Evolutionary conservation across 2,329 filamentous ascomycete species (phyloP).

Genomic region (Diaporthe capsici): DNA sequence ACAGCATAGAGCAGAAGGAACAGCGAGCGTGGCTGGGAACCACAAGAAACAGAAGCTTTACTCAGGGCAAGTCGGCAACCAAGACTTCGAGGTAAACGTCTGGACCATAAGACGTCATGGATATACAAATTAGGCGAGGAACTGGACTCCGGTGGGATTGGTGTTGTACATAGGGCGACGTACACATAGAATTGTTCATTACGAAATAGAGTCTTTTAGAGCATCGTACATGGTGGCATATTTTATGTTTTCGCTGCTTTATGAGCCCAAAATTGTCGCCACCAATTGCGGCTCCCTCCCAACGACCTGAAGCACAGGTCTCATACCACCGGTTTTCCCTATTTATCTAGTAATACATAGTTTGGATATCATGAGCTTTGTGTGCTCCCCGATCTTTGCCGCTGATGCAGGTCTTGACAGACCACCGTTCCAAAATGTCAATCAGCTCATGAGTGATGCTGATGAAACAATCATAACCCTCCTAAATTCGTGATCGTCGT

Average conservation of each 20-base stretch:
- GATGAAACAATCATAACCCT: not conserved
- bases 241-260: not conserved
- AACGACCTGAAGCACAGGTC: not conserved
- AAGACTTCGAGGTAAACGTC: not conserved
- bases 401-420: slow-evolving; percentile 11
- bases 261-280: not conserved
- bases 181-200: not conserved
- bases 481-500: not conserved
- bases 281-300: not conserved
- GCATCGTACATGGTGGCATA: slow-evolving; percentile 3
- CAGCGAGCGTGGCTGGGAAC: not conserved
- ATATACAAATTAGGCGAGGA: not conserved
- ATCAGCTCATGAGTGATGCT: not conserved
- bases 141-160: too few species aligned
- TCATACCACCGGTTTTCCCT: not conserved
- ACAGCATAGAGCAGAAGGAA: slow-evolving; percentile 48
- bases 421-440: slow-evolving; percentile 15
- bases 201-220: not conserved
- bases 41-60: not conserved
- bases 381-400: slow-evolving; percentile 1
- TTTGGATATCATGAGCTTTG: slow-evolving; percentile 31
- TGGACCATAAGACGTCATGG: not conserved
- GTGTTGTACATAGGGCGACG: slow-evolving; percentile 4
- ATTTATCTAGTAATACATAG: slow-evolving; percentile 21
- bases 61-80: not conserved